Base-by-base conservation (phyloP, 768 basidiomycete species). In the Termitomyces sp. region DNA sequence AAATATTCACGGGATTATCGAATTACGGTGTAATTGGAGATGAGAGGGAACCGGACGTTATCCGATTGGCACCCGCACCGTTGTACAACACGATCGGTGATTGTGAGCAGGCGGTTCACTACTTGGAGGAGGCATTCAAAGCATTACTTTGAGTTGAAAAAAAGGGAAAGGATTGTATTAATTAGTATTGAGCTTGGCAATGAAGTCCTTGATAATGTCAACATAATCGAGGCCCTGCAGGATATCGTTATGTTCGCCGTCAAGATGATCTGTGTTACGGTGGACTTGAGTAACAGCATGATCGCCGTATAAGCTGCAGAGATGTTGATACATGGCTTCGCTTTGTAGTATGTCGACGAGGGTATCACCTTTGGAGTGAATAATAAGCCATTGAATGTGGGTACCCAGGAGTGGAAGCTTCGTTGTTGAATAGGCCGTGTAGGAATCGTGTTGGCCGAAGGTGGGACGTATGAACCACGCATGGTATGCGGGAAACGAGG, bases 1-100 rank as follows among this genome's bases (percentile, higher is more conserved):
- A 76, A 60, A 81, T 97, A 25, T 85, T 86, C 62, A 73, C 82
- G 56, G 77, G 74, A 45, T 73, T 98, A 68, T 75, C 79, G 25
- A 79, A 80, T 62, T 73, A 79, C 55, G 97, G 97, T 6, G 89
- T 99, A 14, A 82, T 97, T 56, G 96, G 93, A 10, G 97, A 99
- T 74, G 92, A 96, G 73, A 79, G 97, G 69, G 77, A 87, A 68
- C 96, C 97, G 32, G 90, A 94, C 69, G 93, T 98, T 55, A 95
- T 99, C 67, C 84, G 97, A 10, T 76, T 98, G 49, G 84, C 94
- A 63, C 95, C 96, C 51, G 81, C 82, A 15, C 90, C 96, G 38
- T 76, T 98, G 70, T 99, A 98, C 74, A 97, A 90, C 71, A 88
- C 88, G 12, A 79, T 86, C 66, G 74, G 77, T 65, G 97, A 99